Evolutionary conservation across 441 rosid genomes (phyloP).

Genomic region (Theobroma grandiflorum): DNA sequence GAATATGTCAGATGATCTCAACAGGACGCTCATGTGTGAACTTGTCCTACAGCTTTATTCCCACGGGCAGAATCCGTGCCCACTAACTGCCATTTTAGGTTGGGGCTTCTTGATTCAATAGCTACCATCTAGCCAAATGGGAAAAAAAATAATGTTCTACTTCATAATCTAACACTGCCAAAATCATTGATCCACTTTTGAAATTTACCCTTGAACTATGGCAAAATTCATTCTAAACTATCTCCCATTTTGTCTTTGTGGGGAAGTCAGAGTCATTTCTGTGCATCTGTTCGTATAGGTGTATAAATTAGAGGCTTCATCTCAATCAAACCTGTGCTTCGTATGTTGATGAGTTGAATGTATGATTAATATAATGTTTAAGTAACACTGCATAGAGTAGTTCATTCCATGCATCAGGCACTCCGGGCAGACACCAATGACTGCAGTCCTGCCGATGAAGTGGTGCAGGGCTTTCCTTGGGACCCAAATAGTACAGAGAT

Average conservation of each 20-base stretch:
- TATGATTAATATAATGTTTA: slow-evolving; percentile 44
- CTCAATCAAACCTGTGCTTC: slow-evolving; percentile 29
- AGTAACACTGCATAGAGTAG: slow-evolving; percentile 72
- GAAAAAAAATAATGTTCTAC: neutral
- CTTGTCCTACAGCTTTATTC: slow-evolving; percentile 14
- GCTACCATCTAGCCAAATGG: neutral
- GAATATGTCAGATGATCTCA: neutral
- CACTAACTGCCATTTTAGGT: neutral
- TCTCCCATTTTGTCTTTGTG: neutral
- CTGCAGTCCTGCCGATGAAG: slow-evolving; percentile 91
- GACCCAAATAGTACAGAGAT: slow-evolving; percentile 73
- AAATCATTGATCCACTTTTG: neutral
- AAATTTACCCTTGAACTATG: slow-evolving; percentile 12
- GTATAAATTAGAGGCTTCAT: slow-evolving; percentile 22
- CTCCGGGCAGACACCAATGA: slow-evolving; percentile 98
- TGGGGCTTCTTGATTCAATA: slow-evolving; percentile 8
- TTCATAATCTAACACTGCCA: slow-evolving; percentile 21
- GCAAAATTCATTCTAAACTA: slow-evolving; percentile 24
- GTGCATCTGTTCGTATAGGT: slow-evolving; percentile 25
- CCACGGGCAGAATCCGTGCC: slow-evolving; percentile 1
- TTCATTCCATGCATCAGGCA: slow-evolving; percentile 96
- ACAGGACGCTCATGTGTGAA: neutral
- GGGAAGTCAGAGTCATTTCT: slow-evolving; percentile 17
- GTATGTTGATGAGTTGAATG: slow-evolving; percentile 35
- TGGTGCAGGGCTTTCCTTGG: slow-evolving; percentile 56